These are phyloP conservation scores for Oryza coarctata DNA, from an alignment of 176 grass and related monocot species.

Conservation along the genomic window DNA sequence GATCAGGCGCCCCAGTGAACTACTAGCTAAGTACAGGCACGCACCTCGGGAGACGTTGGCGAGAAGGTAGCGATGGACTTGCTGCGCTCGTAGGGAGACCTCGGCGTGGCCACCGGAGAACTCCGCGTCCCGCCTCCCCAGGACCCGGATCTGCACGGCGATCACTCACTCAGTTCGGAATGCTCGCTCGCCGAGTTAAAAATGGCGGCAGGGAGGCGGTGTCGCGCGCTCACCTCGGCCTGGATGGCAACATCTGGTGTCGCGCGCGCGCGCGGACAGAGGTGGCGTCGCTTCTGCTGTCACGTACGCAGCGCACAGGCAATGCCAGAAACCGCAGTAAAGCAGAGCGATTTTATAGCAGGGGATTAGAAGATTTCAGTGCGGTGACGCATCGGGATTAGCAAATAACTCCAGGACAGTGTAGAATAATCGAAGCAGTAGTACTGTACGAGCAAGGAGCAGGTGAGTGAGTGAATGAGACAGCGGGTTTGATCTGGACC, in stretches of 20 bases:
- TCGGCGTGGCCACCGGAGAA: neutral
- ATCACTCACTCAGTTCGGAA: constrained; percentile 12
- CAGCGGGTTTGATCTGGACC: neutral
- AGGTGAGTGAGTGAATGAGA: constrained; percentile 33
- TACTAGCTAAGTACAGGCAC: neutral
- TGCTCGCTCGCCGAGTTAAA: neutral
- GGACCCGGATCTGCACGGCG: constrained; percentile 45
- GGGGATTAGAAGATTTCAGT: neutral
- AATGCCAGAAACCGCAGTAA: neutral
- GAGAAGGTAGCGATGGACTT: constrained; percentile 27
- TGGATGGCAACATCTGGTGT: constrained; percentile 36
- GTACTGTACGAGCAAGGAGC: constrained; percentile 17
- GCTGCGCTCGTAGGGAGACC: constrained; percentile 44
- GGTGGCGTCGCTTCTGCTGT: neutral
- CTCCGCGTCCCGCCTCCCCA: constrained; percentile 19
- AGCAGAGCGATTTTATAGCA: constrained; percentile 24
- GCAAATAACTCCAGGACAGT: neutral
- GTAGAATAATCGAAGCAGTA: neutral
- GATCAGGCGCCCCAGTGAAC: too few relatives aligned
- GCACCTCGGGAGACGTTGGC: constrained; percentile 11
- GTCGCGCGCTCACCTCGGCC: constrained; percentile 25
- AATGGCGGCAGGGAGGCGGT: neutral
- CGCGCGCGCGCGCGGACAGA: neutral
- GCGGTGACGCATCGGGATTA: neutral
- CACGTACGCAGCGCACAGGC: neutral